Conservation (phyloP, 257 asterid species). For the Solanum chilense region DNA sequence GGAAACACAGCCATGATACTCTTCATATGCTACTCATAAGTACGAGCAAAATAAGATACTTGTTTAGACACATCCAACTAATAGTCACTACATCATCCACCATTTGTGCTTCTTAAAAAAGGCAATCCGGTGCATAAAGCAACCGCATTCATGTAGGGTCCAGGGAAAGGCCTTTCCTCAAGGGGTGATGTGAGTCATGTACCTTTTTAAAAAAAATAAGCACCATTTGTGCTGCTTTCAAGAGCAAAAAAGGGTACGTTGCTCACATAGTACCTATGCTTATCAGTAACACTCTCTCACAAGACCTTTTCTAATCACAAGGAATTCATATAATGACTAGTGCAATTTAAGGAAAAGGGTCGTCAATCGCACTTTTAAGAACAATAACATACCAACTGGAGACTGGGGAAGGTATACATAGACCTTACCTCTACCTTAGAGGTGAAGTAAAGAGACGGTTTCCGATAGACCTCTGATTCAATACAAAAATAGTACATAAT, state of each 20-base stretch:
- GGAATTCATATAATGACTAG: background rate
- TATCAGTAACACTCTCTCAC: background rate
- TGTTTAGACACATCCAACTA: background rate
- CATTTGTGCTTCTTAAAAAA: background rate
- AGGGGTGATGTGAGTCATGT: background rate
- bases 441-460: background rate
- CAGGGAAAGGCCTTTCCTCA: background rate
- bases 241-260: background rate
- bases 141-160: background rate
- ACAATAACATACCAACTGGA: background rate
- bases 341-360: background rate
- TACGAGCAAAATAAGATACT: background rate
- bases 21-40: background rate
- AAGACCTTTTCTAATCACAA: background rate
- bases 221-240: background rate
- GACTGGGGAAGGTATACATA: background rate
- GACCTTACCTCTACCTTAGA: background rate
- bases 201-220: background rate
- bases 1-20: background rate
- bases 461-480: background rate
- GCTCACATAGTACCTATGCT: background rate
- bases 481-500: no score
- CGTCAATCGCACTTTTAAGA: background rate
- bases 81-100: background rate
- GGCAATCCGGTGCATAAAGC: background rate